Evolutionary conservation across 768 basidiomycete genomes (phyloP).

Genomic region (Boletellus ananas): DNA sequence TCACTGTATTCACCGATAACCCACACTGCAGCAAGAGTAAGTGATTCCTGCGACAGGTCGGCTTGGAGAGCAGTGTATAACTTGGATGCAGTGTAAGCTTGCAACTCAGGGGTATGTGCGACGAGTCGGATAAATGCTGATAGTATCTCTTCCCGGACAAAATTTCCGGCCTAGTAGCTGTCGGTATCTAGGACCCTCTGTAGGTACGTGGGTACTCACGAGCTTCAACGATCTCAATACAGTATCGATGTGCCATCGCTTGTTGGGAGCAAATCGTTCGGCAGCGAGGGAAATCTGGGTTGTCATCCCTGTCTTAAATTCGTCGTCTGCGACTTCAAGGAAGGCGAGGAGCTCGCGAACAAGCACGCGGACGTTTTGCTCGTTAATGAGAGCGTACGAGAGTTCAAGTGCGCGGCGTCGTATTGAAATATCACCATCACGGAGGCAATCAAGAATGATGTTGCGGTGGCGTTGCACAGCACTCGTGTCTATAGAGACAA

Average conservation of each 20-base stretch:
- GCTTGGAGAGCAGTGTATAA: slow-evolving; percentile 81
- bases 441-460: slow-evolving; percentile 97
- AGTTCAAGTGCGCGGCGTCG: slow-evolving; percentile 94
- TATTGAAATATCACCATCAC: slow-evolving; percentile 99
- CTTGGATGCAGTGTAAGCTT: slow-evolving; percentile 91
- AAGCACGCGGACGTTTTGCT: slow-evolving; percentile 87
- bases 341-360: slow-evolving; percentile 92
- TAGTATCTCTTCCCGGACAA: slow-evolving; percentile 92
- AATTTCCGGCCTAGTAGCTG: slow-evolving; percentile 82
- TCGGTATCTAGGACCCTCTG: background rate
- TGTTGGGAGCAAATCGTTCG: slow-evolving; percentile 95
- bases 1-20: slow-evolving; percentile 96
- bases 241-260: slow-evolving; percentile 99
- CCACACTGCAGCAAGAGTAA: slow-evolving; percentile 93
- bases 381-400: slow-evolving; percentile 95
- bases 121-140: slow-evolving; percentile 95
- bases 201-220: slow-evolving; percentile 44
- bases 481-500: slow-evolving; percentile 95
- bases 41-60: slow-evolving; percentile 94
- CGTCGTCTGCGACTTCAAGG: slow-evolving; percentile 97
- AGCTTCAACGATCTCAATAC: slow-evolving; percentile 88
- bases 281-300: slow-evolving; percentile 96
- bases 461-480: slow-evolving; percentile 98
- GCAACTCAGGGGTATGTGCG: slow-evolving; percentile 94
- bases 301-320: slow-evolving; percentile 97